These are phyloP conservation scores for Colletotrichum simmondsii DNA, from an alignment of 2,329 filamentous ascomycete species.

Conservation along the genomic window DNA sequence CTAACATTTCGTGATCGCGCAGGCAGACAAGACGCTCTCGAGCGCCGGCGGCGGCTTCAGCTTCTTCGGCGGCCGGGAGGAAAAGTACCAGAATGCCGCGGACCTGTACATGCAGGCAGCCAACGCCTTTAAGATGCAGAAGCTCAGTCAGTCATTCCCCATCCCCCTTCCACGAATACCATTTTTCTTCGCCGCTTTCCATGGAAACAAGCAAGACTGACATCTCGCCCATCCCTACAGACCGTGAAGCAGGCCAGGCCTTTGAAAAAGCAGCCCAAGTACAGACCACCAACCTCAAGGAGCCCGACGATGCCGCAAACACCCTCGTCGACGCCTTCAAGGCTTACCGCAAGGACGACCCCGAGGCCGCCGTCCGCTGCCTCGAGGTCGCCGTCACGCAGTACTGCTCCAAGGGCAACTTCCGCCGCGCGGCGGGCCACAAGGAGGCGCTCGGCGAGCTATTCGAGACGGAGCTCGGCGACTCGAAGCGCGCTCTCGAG, in stretches of 20 bases:
- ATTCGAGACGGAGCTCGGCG: conserved; percentile 83
- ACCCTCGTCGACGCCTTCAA: conserved; percentile 92
- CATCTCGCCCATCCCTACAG: conserved; percentile 54
- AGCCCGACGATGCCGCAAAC: conserved; percentile 93
- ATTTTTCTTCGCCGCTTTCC: too few relatives aligned
- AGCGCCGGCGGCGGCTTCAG: conserved; percentile 85
- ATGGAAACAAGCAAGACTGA: neutral
- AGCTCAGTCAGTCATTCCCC: conserved; percentile 70
- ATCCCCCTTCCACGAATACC: neutral
- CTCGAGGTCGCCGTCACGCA: conserved; percentile 83
- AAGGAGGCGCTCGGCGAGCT: conserved; percentile 90
- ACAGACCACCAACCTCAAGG: conserved; percentile 83
- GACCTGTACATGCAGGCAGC: conserved; percentile 89
- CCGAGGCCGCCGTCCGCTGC: conserved; percentile 83
- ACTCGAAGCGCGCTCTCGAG: conserved; percentile 81
- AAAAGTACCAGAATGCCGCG: conserved; percentile 90
- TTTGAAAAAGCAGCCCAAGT: conserved; percentile 90
- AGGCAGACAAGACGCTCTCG: conserved; percentile 88
- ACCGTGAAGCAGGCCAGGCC: conserved; percentile 85
- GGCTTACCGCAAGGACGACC: conserved; percentile 87
- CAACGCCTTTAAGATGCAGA: conserved; percentile 91
- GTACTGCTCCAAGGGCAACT: conserved; percentile 91
- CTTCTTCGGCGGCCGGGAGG: conserved; percentile 86
- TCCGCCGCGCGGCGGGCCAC: conserved; percentile 88
- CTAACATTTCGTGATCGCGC: conserved; percentile 31